Base-by-base conservation (phyloP, 169 alveolate genomes). In the Miamiensis avidus region DNA sequence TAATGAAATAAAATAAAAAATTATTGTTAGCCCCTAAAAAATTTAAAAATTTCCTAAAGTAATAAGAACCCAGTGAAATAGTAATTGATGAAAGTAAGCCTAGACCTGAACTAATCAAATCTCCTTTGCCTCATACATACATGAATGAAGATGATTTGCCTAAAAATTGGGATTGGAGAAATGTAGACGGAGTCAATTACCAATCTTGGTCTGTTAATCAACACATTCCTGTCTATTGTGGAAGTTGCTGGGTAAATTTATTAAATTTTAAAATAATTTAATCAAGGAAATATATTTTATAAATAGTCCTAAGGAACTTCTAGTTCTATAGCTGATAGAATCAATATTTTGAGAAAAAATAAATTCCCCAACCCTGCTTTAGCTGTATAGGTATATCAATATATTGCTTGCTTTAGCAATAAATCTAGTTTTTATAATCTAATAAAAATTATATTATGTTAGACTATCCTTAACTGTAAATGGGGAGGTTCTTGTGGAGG, bases 401-500 rank as follows among this genome's bases (percentile, higher is more conserved):
- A 49, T 11, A 49, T 49, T 49, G 20, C 20, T 49, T 49, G 20
- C 4, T 11, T 11, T 49, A 11, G 20, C 20, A 11, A 11, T 49
- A 49, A 11, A 49, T 11, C 20, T 49, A 11, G 4, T 11, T 11
- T 11, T 11, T 11, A 49, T 49, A 49, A 49, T 49, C 69, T 11
- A 49, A 11, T 49, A 49, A 49, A 11, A 49, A 49, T 49, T 20
- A 49, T 49, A 11, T 49, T 49, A 49, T n/a, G n/a, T 11, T 49
- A 49, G 69, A 93, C 88, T 76, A 82, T 95, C 76, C 83, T 95
- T 76, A 95, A 95, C 87, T 95, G 98, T 91, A 89, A 93, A 29
- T 94, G 93, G 74, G 97, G 96, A 29, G 98, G 98, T 49, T 76
- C 91, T 73, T 95, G 98, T 92, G 85, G 93, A 79, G 98, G 98